Base-by-base conservation (phyloP, 306 rosid genomes). In the Cicer chorassanicum region DNA sequence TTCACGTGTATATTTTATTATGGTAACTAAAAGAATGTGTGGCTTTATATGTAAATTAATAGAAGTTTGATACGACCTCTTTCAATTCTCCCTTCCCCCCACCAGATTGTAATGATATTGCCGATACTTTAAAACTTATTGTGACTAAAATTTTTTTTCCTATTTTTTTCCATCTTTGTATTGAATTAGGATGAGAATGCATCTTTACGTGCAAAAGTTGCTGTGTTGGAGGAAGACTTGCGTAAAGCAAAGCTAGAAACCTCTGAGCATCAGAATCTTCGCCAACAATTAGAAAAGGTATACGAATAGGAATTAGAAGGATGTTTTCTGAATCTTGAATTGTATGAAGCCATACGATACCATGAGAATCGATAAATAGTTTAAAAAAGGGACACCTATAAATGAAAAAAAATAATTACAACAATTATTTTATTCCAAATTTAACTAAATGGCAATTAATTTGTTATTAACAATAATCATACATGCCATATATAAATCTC, bases 241-340 rank as follows among this genome's bases (percentile, higher is more conserved):
- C 87, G 83, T 64, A 95, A 89, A 84, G 87, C 93, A 73, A 84
- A 87, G 71, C 90, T 88, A 79, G 98, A 89, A 74, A 73, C 87
- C 40, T 75, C 91, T 46, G 90, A 86, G 13, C 70, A 85, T 87
- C 88, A 92, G 78, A 90, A 73, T 78, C 84, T 78, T 71, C 53
- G 41, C 66, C 82, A 36, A 42, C 93, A 87, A 67, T 70, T 89
- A 70, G 98, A 90, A 79, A 92, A 92, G 96, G 99, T 95, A 88
- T 40, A 18, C 13, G 5, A 13, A 60, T 61, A 36, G 39, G 70
- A 48, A 63, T 44, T 38, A 7, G 69, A 65, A 15, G 41, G 13
- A 16, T 59, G 41, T n/a, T 55, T 63, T 78, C 62, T 54, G 64
- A 72, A 41, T 51, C 50, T 72, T 79, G 43, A 72, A 43, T 55